Evolutionary conservation across 495 filamentous ascomycete genomes (phyloP).

Genomic region (Bryoglossum gracile): DNA sequence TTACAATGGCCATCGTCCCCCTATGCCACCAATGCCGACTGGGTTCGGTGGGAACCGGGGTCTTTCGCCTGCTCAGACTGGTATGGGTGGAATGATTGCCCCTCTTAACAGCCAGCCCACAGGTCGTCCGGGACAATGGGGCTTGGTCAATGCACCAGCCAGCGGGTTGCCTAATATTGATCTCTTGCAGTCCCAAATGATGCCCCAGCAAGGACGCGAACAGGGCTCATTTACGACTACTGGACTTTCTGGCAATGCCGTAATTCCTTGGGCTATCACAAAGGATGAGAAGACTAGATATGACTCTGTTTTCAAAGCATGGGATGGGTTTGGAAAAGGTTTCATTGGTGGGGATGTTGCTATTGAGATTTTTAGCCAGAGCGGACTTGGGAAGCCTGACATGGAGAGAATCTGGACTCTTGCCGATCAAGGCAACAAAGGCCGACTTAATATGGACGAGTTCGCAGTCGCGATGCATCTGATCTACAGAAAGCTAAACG

Average conservation of each 20-base stretch:
- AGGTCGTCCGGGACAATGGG: constrained; percentile 94
- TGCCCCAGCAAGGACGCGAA: constrained; percentile 94
- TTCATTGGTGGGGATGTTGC: constrained; percentile 89
- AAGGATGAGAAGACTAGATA: constrained; percentile 98
- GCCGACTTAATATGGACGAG: constrained; percentile 91
- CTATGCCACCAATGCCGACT: constrained; percentile 93
- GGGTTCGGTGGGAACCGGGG: constrained; percentile 54
- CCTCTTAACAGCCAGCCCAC: constrained; percentile 91
- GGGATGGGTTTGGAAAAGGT: constrained; percentile 93
- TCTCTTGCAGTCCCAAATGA: constrained; percentile 89
- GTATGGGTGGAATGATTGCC: constrained; percentile 40
- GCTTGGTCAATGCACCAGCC: constrained; percentile 87
- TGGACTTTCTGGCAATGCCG: constrained; percentile 86
- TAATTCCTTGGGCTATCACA: constrained; percentile 96
- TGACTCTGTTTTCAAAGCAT: constrained; percentile 89
- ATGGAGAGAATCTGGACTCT: constrained; percentile 93
- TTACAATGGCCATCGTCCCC: constrained; percentile 71
- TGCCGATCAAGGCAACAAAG: constrained; percentile 87
- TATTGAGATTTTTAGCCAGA: constrained; percentile 96
- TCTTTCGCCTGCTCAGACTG: constrained; percentile 58
- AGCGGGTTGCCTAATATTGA: constrained; percentile 90
- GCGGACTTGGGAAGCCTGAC: constrained; percentile 82
- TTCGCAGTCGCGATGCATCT: constrained; percentile 99
- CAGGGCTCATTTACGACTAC: constrained; percentile 76
- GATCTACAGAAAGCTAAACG: constrained; percentile 94